These are phyloP conservation scores for Carex parvula DNA, from an alignment of 176 grass and related monocot genomes.

Conservation along the genomic window DNA sequence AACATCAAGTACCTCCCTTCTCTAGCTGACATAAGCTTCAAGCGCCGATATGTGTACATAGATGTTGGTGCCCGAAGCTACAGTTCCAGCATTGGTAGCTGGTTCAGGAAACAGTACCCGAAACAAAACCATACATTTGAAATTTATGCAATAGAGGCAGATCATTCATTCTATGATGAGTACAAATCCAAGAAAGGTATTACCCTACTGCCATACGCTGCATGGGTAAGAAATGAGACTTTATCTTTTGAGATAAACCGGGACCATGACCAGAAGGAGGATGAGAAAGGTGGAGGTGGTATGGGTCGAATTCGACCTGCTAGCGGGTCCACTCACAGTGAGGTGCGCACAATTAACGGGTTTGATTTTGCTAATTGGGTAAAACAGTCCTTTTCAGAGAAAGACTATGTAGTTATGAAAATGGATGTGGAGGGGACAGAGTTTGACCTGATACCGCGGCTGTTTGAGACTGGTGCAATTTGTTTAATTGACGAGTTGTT, in stretches of 20 bases:
- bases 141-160: conserved; percentile 72
- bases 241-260: conserved; percentile 64
- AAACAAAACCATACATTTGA: conserved; percentile 79
- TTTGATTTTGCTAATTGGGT: conserved; percentile 70
- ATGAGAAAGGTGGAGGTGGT: conserved; percentile 44
- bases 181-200: conserved; percentile 56
- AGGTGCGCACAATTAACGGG: conserved; percentile 41
- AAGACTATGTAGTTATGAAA: conserved; percentile 80
- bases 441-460: conserved; percentile 57
- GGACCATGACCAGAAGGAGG: conserved; percentile 39
- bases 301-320: conserved; percentile 61
- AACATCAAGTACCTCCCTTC: conserved; percentile 62
- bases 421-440: conserved; percentile 83
- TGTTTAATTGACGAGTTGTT: conserved; percentile 71
- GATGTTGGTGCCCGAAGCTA: conserved; percentile 70
- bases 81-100: conserved; percentile 68
- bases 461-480: conserved; percentile 46
- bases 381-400: conserved; percentile 40
- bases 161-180: conserved; percentile 55
- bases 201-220: conserved; percentile 57
- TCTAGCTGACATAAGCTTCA: conserved; percentile 59
- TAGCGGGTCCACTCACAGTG: conserved; percentile 18
- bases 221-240: conserved; percentile 73
- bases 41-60: conserved; percentile 55
- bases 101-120: conserved; percentile 79